Conservation (phyloP, 1,284 basidiomycete genomes). For the Vanrija pseudolonga region DNA sequence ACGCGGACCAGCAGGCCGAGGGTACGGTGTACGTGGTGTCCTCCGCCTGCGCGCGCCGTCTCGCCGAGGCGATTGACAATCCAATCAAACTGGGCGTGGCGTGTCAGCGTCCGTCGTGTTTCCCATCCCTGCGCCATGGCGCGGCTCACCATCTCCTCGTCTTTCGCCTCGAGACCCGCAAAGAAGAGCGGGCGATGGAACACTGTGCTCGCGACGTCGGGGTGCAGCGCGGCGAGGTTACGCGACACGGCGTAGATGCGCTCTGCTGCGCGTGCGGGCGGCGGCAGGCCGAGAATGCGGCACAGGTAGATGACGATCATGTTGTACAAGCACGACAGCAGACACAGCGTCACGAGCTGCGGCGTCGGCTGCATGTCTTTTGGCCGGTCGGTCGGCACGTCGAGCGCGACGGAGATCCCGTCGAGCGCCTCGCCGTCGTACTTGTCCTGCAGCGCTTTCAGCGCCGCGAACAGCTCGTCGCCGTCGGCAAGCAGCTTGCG, state of each 20-base stretch:
- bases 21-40: neutral
- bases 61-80: neutral
- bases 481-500: no score
- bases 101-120: no score
- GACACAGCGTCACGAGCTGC: neutral
- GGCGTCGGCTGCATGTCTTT: neutral
- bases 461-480: no score
- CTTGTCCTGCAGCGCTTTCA: neutral
- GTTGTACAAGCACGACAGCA: constrained; percentile 1
- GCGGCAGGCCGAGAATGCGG: neutral
- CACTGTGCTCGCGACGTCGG: neutral
- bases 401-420: neutral
- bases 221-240: neutral
- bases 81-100: constrained; percentile 2
- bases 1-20: no score
- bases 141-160: no score
- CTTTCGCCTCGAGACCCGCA: neutral
- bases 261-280: neutral
- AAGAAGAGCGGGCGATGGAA: constrained; percentile 5
- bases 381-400: neutral
- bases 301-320: constrained; percentile 3
- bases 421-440: constrained; percentile 1
- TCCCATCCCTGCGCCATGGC: no score
- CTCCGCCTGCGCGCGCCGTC: neutral
- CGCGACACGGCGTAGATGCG: neutral